phyloP scores from a whole-genome alignment of 2,329 filamentous ascomycete species.

The Fusarium longipes region DNA sequence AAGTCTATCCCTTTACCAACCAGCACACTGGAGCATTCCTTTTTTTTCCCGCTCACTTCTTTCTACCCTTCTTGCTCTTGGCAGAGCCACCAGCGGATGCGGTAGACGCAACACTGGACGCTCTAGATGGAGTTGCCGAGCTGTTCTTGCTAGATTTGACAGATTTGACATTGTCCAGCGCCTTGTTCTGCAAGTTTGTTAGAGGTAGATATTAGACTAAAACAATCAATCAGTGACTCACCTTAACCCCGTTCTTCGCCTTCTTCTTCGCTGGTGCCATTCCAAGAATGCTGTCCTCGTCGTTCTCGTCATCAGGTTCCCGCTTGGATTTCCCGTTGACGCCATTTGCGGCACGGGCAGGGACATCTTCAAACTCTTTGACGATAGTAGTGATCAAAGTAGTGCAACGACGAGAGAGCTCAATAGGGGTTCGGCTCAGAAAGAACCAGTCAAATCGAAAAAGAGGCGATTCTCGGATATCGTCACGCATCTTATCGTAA shows the following conservation, averaged over 20 bases:
- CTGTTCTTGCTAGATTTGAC: slow-evolving; percentile 84
- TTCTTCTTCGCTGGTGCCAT: slow-evolving; percentile 94
- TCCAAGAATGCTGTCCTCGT: slow-evolving; percentile 82
- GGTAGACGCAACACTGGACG: slow-evolving; percentile 87
- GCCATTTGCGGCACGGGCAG: slow-evolving; percentile 66
- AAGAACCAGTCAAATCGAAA: slow-evolving; percentile 99
- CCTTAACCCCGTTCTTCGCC: slow-evolving; percentile 88
- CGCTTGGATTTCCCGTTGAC: slow-evolving; percentile 78
- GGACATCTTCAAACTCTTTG: slow-evolving; percentile 86
- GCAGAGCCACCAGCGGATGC: slow-evolving; percentile 67
- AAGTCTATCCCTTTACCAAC: slow-evolving; percentile 33
- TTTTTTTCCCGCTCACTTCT: slow-evolving; percentile 43
- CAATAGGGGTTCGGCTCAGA: slow-evolving; percentile 90
- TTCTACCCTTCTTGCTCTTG: slow-evolving; percentile 58
- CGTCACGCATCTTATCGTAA: slow-evolving; percentile 95
- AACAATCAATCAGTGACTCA: slow-evolving; percentile 53
- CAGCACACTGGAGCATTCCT: slow-evolving; percentile 13
- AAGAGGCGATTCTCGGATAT: slow-evolving; percentile 91
- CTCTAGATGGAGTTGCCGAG: slow-evolving; percentile 82
- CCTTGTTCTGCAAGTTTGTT: slow-evolving; percentile 78
- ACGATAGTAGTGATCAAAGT: slow-evolving; percentile 95
- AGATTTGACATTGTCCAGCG: slow-evolving; percentile 86
- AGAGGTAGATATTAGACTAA: slow-evolving; percentile 13
- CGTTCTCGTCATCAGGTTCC: slow-evolving; percentile 82
- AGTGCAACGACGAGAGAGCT: slow-evolving; percentile 91